Conservation (phyloP, 805 yeast genomes). For the Zygotorulaspora chibaensis region DNA sequence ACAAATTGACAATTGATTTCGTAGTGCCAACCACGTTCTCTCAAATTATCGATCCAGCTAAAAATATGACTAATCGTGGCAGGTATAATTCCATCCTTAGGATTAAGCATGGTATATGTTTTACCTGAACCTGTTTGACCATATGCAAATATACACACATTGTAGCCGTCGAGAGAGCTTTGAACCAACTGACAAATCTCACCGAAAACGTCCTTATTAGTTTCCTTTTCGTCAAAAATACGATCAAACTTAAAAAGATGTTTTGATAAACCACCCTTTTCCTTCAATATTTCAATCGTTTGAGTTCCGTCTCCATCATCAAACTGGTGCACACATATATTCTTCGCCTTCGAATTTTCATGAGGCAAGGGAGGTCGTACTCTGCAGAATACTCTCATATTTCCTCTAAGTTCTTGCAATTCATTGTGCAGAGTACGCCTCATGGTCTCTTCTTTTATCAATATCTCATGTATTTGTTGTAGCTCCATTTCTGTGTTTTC, state of each 20-base stretch:
- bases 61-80: conserved; percentile 69
- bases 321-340: conserved; percentile 31
- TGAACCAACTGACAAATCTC: conserved; percentile 86
- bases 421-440: conserved; percentile 66
- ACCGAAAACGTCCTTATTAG: conserved; percentile 65
- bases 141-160: conserved; percentile 91
- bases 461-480: conserved; percentile 33
- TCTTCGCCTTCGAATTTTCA: conserved; percentile 22
- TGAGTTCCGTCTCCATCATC: conserved; percentile 30
- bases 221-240: conserved; percentile 53
- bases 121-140: conserved; percentile 98
- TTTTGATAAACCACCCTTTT: conserved; percentile 1
- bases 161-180: conserved; percentile 80
- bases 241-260: conserved; percentile 69
- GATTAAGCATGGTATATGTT: conserved; percentile 80
- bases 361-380: conserved; percentile 54
- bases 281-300: conserved; percentile 21
- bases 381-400: conserved; percentile 86
- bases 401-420: conserved; percentile 85
- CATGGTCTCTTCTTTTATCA: conserved; percentile 48
- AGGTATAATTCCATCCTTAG: conserved; percentile 75
- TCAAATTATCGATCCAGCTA: conserved; percentile 44
- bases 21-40: conserved; percentile 60
- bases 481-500: conserved; percentile 32
- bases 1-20: conserved; percentile 67